These are phyloP conservation scores for Aspergillus felis DNA, from an alignment of 2,329 filamentous ascomycete genomes.

Conservation along the genomic window DNA sequence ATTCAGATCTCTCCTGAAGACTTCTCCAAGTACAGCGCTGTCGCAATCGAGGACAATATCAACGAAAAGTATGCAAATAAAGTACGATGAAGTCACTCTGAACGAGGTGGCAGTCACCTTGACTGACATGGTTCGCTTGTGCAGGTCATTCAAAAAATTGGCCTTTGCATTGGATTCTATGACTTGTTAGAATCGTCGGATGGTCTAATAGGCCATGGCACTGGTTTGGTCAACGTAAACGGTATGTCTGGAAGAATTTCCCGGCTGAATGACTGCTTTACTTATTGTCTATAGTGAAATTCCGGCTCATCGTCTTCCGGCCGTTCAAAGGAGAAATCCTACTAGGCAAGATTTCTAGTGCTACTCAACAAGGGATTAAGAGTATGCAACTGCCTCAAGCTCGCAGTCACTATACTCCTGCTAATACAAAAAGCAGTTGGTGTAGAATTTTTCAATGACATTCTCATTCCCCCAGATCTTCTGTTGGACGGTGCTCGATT, in stretches of 20 bases:
- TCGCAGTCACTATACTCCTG: background rate
- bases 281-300: conserved; percentile 64
- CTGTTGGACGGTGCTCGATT: conserved; percentile 74
- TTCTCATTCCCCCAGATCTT: conserved; percentile 71
- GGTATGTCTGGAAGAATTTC: conserved; percentile 50
- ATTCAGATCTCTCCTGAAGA: conserved; percentile 89
- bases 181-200: conserved; percentile 87
- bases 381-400: conserved; percentile 43
- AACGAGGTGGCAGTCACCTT: background rate
- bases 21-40: conserved; percentile 73
- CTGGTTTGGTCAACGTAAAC: conserved; percentile 90
- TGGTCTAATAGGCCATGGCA: conserved; percentile 88
- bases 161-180: conserved; percentile 89
- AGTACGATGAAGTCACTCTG: conserved; percentile 39
- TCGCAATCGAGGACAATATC: conserved; percentile 93
- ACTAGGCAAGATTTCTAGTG: conserved; percentile 74
- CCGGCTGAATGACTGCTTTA: background rate
- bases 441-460: conserved; percentile 91
- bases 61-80: conserved; percentile 97
- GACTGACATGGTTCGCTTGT: background rate
- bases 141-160: conserved; percentile 84
- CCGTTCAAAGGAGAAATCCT: conserved; percentile 95
- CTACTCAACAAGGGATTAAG: conserved; percentile 67
- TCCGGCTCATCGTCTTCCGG: conserved; percentile 87
- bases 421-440: conserved; percentile 53